Evolutionary conservation across 495 filamentous ascomycete genomes (phyloP).

Genomic region (Daldinia decipiens): DNA sequence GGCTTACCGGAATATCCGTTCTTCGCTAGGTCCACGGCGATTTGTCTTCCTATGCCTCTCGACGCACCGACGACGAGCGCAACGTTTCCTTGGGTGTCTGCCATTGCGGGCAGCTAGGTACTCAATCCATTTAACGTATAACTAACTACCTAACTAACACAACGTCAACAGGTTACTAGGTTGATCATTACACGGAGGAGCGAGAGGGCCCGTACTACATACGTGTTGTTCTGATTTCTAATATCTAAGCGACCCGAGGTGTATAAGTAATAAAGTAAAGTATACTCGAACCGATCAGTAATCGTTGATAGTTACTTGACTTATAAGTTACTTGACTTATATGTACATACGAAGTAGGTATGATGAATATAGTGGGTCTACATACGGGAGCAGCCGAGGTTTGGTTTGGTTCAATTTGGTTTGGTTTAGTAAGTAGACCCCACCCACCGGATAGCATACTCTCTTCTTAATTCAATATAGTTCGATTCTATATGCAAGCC

Average conservation of each 20-base stretch:
- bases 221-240: constrained; percentile 16
- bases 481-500: background rate
- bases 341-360: background rate
- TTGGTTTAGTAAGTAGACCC: background rate
- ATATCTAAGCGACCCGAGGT: constrained; percentile 1
- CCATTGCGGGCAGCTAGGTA: constrained; percentile 20
- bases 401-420: no score
- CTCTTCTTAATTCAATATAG: background rate
- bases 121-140: background rate
- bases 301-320: constrained; percentile 19
- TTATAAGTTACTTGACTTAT: constrained; percentile 3
- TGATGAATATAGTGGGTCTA: constrained; percentile 19
- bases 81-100: constrained; percentile 51
- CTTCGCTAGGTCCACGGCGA: constrained; percentile 78
- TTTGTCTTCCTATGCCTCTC: constrained; percentile 80
- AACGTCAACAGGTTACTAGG: background rate
- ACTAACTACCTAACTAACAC: no score
- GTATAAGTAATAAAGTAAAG: background rate
- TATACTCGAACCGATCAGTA: constrained; percentile 30
- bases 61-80: constrained; percentile 80
- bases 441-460: background rate
- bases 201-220: constrained; percentile 11
- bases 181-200: background rate
- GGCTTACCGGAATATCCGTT: constrained; percentile 73
- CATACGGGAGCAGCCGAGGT: constrained; percentile 31